phyloP scores from a whole-genome alignment of 2,329 filamentous ascomycete species.

The Sporothrix pseudoabietina region DNA sequence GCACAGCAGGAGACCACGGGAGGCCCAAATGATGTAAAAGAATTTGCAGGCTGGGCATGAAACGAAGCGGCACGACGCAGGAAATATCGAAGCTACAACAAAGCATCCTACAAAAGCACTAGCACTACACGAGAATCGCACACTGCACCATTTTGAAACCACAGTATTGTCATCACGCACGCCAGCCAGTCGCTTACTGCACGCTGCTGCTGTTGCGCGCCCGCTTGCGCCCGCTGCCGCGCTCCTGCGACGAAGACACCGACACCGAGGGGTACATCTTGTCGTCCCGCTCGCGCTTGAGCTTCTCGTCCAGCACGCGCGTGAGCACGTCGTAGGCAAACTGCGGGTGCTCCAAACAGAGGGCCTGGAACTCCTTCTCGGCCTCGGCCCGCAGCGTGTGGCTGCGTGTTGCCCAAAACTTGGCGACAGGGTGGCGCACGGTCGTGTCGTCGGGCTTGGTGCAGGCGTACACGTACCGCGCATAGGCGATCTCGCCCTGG shows the following conservation, averaged over 20 bases:
- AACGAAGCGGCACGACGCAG: neutral
- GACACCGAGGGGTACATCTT: slow-evolving; percentile 55
- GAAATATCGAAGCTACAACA: neutral
- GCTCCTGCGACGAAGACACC: slow-evolving; percentile 24
- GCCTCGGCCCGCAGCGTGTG: slow-evolving; percentile 84
- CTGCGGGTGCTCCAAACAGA: slow-evolving; percentile 87
- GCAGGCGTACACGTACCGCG: slow-evolving; percentile 84
- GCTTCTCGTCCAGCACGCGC: slow-evolving; percentile 66
- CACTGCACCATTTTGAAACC: neutral
- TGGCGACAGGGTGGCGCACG: slow-evolving; percentile 81
- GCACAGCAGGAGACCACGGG: neutral
- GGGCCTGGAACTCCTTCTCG: slow-evolving; percentile 77
- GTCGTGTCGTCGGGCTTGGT: slow-evolving; percentile 68
- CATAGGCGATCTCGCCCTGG: slow-evolving; percentile 88
- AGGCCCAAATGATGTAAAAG: neutral
- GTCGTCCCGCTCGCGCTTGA: slow-evolving; percentile 63
- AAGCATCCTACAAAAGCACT: neutral
- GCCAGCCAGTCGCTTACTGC: slow-evolving; percentile 6
- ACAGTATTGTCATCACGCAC: neutral
- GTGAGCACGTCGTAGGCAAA: slow-evolving; percentile 90
- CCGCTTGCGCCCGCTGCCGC: slow-evolving; percentile 59
- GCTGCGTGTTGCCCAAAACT: slow-evolving; percentile 81
- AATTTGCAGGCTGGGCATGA: neutral
- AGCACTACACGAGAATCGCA: neutral
- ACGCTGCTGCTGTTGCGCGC: slow-evolving; percentile 51